Evolutionary conservation across 495 filamentous ascomycete species (phyloP), one percentile per base, ranked within the genome.

Genomic region (Thermochaetoides thermophila): DNA sequence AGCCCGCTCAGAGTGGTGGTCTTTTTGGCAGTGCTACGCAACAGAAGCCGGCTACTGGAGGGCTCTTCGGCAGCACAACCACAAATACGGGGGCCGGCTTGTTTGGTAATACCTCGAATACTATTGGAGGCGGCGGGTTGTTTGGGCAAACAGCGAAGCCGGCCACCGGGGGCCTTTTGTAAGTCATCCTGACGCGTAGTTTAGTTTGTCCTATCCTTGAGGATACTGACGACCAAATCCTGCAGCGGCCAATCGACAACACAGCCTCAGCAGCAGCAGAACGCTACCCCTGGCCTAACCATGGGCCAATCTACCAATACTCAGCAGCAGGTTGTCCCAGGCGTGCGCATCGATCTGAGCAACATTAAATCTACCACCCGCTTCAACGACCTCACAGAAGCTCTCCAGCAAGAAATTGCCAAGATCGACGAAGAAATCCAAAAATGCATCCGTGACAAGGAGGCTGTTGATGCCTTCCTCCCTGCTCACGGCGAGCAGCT

Each of bases 311-410:
- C 50, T 2, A 53, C 46, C 44, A 50, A 45, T 10, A 59, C 59
- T 29, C 60, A 63, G 37, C 59, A 61, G 31, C 68, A 69, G 32
- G 57, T 57, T 1, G 61, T 74, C 5, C 71, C 79, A 5, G 82
- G 84, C 5, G 81, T 84, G 12, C 76, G 77, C 33, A 74, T 93
- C 22, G 78, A 85, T 55, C 49, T 80, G 18, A 69, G 66, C 51
- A 76, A 82, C 48, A 63, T 95, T 15, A 69, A 80, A 8, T 71
- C 79, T 4, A 94, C 84, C 0, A 94, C 89, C 6, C 78, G 89
- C 35, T 94, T 84, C 60, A 76, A 78, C 51, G 87, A 93, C 59
- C 74, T 91, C 24, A 71, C 81, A 27, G 79, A 86, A 43, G 70
- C 78, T 22, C 60, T 95, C n/a, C 81, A 92, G 41, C 69, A 69